Evolutionary conservation across 306 rosid species (phyloP).

Genomic region (Ammopiptanthus mongolicus): DNA sequence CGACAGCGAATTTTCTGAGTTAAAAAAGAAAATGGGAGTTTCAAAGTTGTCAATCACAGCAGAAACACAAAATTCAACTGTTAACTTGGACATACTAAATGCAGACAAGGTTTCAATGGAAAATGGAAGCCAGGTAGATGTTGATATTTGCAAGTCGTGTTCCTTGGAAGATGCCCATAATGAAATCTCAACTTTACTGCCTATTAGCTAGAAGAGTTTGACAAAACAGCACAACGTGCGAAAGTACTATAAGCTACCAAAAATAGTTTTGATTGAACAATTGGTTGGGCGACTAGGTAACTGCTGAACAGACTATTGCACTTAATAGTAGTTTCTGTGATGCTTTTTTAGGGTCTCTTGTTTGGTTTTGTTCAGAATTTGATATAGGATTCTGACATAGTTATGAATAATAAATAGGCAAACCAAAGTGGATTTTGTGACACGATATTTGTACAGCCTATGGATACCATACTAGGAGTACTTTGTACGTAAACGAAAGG

Average conservation of each 20-base stretch:
- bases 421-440: constrained; percentile 22
- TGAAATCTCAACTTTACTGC: constrained; percentile 1
- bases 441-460: constrained; percentile 35
- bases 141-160: background rate
- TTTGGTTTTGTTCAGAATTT: constrained; percentile 9
- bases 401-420: constrained; percentile 20
- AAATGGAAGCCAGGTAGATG: constrained; percentile 14
- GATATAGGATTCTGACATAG: constrained; percentile 25
- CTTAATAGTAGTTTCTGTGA: constrained; percentile 14
- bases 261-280: too few relatives aligned
- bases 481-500: too few relatives aligned
- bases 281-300: constrained; percentile 6
- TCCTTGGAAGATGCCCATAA: constrained; percentile 11
- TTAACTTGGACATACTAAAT: constrained; percentile 12
- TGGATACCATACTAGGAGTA: too few relatives aligned
- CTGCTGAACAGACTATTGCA: constrained; percentile 26
- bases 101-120: constrained; percentile 9
- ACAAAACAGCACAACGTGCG: constrained; percentile 18
- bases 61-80: constrained; percentile 18
- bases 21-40: constrained; percentile 26
- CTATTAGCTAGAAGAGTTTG: constrained; percentile 2
- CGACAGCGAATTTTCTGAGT: constrained; percentile 29
- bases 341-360: constrained; percentile 8
- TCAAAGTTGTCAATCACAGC: background rate
- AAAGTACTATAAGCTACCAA: constrained; percentile 21